Evolutionary conservation across 495 filamentous ascomycete genomes (phyloP).

Genomic region (Evernia prunastri): DNA sequence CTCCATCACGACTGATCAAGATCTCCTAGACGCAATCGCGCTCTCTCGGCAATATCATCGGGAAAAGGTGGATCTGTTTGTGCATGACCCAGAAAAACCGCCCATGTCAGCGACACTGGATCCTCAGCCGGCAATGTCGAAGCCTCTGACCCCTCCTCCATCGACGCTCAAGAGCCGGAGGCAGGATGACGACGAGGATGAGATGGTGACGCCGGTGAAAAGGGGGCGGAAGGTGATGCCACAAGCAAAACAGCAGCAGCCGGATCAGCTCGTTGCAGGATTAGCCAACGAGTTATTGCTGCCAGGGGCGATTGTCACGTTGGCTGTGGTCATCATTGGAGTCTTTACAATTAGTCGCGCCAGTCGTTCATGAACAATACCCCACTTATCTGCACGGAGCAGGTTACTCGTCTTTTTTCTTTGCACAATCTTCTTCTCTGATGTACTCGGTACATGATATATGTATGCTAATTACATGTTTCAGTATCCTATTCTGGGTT

Average conservation of each 20-base stretch:
- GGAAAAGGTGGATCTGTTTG: constrained; percentile 95
- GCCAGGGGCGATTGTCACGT: constrained; percentile 87
- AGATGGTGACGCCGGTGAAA: constrained; percentile 52
- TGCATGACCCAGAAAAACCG: constrained; percentile 86
- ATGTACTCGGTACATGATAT: background rate
- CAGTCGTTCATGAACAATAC: constrained; percentile 36
- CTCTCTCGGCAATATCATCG: constrained; percentile 67
- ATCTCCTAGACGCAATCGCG: constrained; percentile 83
- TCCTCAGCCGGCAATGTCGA: constrained; percentile 53
- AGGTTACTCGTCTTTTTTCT: background rate
- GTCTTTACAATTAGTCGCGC: constrained; percentile 86
- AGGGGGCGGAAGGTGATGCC: constrained; percentile 32
- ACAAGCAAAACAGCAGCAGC: constrained; percentile 40
- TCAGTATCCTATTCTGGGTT: background rate
- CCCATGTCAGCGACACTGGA: constrained; percentile 63
- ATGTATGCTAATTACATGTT: background rate
- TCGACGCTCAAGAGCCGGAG: constrained; percentile 55
- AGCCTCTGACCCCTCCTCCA: constrained; percentile 50
- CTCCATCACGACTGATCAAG: constrained; percentile 91
- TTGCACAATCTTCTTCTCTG: background rate
- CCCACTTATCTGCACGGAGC: background rate
- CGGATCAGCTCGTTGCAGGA: constrained; percentile 76
- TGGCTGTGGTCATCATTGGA: constrained; percentile 88
- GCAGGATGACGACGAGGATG: constrained; percentile 53
- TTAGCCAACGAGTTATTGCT: constrained; percentile 92